Evolutionary conservation across 2,329 filamentous ascomycete species (phyloP).

Genomic region (Aspergillus neoniger): DNA sequence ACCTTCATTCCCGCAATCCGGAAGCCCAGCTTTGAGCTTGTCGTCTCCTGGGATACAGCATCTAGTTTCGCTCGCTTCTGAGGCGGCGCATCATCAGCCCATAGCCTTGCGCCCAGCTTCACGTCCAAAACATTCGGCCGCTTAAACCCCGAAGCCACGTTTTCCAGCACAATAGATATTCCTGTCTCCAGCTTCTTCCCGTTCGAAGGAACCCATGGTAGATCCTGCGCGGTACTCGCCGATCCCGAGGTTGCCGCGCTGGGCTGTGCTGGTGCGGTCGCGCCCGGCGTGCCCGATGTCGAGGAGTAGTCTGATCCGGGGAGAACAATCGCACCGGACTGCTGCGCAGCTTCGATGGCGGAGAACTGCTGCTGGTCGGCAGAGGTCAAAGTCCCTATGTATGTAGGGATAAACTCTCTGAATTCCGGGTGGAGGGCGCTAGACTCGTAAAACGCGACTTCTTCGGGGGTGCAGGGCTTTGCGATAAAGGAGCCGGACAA

Average conservation of each 20-base stretch:
- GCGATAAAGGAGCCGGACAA: conserved; percentile 82
- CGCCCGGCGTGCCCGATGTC: conserved; percentile 21
- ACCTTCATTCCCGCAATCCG: conserved; percentile 67
- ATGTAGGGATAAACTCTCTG: conserved; percentile 78
- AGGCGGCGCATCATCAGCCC: conserved; percentile 69
- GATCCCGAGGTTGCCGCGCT: conserved; percentile 17
- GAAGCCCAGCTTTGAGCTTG: conserved; percentile 62
- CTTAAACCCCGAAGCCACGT: conserved; percentile 76
- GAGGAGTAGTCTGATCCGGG: conserved; percentile 26
- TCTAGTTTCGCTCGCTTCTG: conserved; percentile 63
- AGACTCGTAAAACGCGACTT: conserved; percentile 87
- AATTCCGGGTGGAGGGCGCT: conserved; percentile 71
- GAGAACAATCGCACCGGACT: conserved; percentile 35
- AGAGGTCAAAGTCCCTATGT: conserved; percentile 77
- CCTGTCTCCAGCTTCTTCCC: conserved; percentile 72
- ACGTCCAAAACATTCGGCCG: conserved; percentile 89
- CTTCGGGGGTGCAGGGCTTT: conserved; percentile 85
- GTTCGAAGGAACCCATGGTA: conserved; percentile 51
- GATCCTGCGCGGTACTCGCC: conserved; percentile 24
- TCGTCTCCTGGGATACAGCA: conserved; percentile 60
- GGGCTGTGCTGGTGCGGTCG: conserved; percentile 16
- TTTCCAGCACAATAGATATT: conserved; percentile 79
- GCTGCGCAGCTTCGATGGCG: conserved; percentile 52
- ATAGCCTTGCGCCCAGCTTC: conserved; percentile 83
- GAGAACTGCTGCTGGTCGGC: conserved; percentile 51